Percentiles rank a stretch among this genome's conserved stretches.
Evolutionary conservation across 768 basidiomycete genomes (phyloP).

Genomic region (Lactarius hengduanensis): DNA sequence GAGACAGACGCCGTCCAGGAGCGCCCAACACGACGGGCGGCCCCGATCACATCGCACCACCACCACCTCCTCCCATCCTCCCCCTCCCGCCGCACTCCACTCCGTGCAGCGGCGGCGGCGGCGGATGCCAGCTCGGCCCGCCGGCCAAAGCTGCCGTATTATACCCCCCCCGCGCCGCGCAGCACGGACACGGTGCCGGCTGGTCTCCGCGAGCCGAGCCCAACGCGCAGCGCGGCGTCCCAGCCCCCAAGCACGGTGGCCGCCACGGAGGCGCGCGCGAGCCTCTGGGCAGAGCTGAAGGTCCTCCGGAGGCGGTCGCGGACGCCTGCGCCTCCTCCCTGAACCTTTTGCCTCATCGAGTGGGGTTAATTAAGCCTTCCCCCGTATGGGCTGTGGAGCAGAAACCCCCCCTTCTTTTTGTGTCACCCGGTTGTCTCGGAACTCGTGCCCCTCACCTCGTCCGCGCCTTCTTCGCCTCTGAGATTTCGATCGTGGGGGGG

Average conservation of each 20-base stretch:
- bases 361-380: background rate
- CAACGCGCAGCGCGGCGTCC: slow-evolving; percentile 34
- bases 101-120: too few relatives aligned
- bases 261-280: slow-evolving; percentile 17
- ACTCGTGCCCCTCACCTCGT: background rate
- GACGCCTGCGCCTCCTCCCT: slow-evolving; percentile 13
- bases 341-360: background rate
- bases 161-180: background rate
- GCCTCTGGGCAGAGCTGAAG: slow-evolving; percentile 29
- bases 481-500: background rate
- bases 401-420: too few relatives aligned
- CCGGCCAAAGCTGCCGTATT: slow-evolving; percentile 36
- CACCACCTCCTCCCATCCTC: background rate
- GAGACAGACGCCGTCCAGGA: slow-evolving; percentile 13
- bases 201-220: slow-evolving; percentile 39
- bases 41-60: slow-evolving; percentile 12
- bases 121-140: slow-evolving; percentile 32
- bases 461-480: background rate
- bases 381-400: too few relatives aligned
- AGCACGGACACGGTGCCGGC: slow-evolving; percentile 32
- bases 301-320: slow-evolving; percentile 24
- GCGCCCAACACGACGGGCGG: background rate
- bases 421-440: background rate
- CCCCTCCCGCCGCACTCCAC: background rate
- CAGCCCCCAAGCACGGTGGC: slow-evolving; percentile 20